Evolutionary conservation across 208 protist genomes (phyloP).

Genomic region (Leishmania gerbilli): DNA sequence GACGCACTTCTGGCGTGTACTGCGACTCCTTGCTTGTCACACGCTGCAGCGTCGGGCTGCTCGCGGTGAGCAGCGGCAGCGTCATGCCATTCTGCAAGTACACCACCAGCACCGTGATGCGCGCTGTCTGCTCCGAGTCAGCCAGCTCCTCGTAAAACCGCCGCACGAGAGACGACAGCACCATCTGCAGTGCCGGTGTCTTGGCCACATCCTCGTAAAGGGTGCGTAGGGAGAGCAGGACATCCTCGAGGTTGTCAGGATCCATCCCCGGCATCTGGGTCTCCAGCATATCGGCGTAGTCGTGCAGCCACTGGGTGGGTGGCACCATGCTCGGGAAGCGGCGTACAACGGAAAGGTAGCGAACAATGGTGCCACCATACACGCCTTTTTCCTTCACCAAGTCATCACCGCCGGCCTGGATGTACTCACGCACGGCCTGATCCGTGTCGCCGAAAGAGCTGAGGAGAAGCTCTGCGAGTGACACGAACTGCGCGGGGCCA

Average conservation of each 20-base stretch:
- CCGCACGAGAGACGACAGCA: constrained; percentile 49
- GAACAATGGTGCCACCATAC: constrained; percentile 33
- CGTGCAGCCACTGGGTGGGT: constrained; percentile 54
- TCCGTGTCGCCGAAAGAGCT: constrained; percentile 56
- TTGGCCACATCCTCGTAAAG: constrained; percentile 57
- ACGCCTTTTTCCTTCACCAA: constrained; percentile 34
- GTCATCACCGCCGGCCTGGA: constrained; percentile 53
- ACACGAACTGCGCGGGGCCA: constrained; percentile 76
- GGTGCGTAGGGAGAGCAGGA: constrained; percentile 64
- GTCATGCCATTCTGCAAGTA: constrained; percentile 75
- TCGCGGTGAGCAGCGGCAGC: constrained; percentile 53
- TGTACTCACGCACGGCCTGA: constrained; percentile 49
- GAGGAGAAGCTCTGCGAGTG: constrained; percentile 62
- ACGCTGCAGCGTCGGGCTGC: constrained; percentile 28
- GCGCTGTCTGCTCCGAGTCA: constrained; percentile 50
- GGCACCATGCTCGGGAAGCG: constrained; percentile 42
- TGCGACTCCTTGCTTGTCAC: constrained; percentile 31
- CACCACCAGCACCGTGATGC: constrained; percentile 68
- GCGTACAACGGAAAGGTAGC: constrained; percentile 64
- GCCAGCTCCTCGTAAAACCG: constrained; percentile 23
- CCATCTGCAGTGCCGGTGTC: constrained; percentile 60
- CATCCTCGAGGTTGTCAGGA: constrained; percentile 50
- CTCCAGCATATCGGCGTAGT: constrained; percentile 40
- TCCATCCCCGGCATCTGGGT: background rate
- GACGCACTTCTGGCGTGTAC: constrained; percentile 46